Percentiles rank a stretch among this genome's conserved stretches.
phyloP scores from a whole-genome alignment of 108 stramenopile species.

The Skeletonema grethae region DNA sequence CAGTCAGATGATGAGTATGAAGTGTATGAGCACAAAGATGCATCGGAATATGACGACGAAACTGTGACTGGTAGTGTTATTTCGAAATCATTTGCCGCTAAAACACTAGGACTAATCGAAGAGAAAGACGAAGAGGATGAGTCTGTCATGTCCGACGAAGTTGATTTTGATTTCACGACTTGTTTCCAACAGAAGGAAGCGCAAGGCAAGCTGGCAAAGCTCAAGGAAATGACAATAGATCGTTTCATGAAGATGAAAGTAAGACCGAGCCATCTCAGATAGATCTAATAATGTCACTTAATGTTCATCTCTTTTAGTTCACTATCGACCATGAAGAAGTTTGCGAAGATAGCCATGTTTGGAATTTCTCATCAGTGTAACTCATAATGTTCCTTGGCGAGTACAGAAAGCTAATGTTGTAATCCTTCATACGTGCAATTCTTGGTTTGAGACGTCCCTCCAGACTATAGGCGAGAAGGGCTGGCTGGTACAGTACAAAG shows the following conservation, averaged over 20 bases:
- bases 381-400: conserved; percentile 52
- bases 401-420: conserved; percentile 40
- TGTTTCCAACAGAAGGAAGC: conserved; percentile 3
- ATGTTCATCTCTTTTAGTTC: background rate
- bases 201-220: conserved; percentile 2
- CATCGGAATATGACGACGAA: background rate
- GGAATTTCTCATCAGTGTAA: conserved; percentile 50
- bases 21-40: conserved; percentile 1
- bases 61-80: conserved; percentile 25
- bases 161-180: conserved; percentile 5
- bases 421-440: conserved; percentile 27
- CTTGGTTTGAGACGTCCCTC: conserved; percentile 43
- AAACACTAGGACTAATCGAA: conserved; percentile 19
- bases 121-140: conserved; percentile 16
- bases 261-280: conserved; percentile 1
- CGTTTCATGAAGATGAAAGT: conserved; percentile 8
- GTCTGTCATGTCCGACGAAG: background rate
- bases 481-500: conserved; percentile 55
- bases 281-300: background rate
- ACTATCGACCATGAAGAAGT: conserved; percentile 27
- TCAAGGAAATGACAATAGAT: background rate
- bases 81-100: conserved; percentile 9
- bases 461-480: conserved; percentile 50
- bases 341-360: conserved; percentile 38
- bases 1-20: conserved; percentile 5